phyloP scores from a whole-genome alignment of 2,329 filamentous ascomycete genomes.

The Trichoderma sp. region DNA sequence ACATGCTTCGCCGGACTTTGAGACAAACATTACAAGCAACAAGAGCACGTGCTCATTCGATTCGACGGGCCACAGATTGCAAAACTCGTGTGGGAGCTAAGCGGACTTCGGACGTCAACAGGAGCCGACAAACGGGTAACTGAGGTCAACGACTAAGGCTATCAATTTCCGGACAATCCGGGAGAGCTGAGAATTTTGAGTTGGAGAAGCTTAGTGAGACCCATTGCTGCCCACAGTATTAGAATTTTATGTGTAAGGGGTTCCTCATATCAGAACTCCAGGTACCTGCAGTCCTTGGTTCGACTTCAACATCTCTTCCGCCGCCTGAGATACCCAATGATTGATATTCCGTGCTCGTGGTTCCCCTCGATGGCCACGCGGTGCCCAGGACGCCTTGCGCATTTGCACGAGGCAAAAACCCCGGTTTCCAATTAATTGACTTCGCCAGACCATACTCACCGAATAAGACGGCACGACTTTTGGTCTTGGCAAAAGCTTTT shows the following conservation, averaged over 20 bases:
- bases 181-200: background rate
- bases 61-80: background rate
- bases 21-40: background rate
- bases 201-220: constrained; percentile 1
- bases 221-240: background rate
- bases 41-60: background rate
- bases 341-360: background rate
- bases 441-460: background rate
- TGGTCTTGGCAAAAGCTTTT: background rate
- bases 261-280: background rate
- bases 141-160: background rate
- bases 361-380: background rate
- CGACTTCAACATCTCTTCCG: background rate
- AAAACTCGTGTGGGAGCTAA: background rate
- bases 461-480: background rate
- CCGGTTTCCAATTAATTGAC: background rate
- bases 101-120: constrained; percentile 6
- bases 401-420: background rate
- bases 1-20: background rate
- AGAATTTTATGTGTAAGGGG: background rate
- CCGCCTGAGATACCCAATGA: background rate
- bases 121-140: background rate
- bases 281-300: background rate
- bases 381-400: background rate
- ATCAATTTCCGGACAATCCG: constrained; percentile 17